phyloP scores from a whole-genome alignment of 140 eudicot genomes.

The Flaveria floridana region DNA sequence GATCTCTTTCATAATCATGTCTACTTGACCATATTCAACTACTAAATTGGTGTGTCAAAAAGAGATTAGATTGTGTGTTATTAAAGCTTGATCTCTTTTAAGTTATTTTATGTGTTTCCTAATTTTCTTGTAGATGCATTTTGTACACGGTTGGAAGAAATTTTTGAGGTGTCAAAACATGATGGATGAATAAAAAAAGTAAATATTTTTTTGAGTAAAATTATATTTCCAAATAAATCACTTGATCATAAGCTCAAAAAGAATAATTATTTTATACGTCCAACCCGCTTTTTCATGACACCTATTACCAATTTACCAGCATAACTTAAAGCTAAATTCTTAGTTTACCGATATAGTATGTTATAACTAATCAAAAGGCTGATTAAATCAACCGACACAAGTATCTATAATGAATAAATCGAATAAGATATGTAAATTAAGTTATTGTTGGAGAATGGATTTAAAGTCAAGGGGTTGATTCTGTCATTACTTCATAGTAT shows the following conservation, averaged over 20 bases:
- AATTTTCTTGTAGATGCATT: not conserved
- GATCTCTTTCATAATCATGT: constrained; percentile 23
- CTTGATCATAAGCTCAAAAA: not conserved
- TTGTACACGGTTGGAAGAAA: not conserved
- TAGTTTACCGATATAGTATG: not conserved
- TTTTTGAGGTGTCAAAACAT: not conserved
- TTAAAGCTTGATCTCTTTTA: not conserved
- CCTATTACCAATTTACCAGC: not conserved
- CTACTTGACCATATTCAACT: constrained; percentile 18
- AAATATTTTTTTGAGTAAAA: not conserved
- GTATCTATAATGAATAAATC: no score
- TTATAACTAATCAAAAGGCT: not conserved
- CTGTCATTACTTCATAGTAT: no score
- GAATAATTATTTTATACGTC: not conserved
- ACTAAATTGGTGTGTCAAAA: constrained; percentile 1
- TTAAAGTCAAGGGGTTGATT: no score
- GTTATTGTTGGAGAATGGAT: no score
- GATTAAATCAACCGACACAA: not conserved
- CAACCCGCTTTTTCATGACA: not conserved
- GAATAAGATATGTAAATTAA: no score
- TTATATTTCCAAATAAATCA: not conserved
- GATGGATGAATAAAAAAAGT: not conserved
- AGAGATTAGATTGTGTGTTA: not conserved
- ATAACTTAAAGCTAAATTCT: not conserved
- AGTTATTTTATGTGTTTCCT: not conserved